These are phyloP conservation scores for Ceratobasidium sp. DNA, from an alignment of 1,284 basidiomycete genomes.

Conservation along the genomic window DNA sequence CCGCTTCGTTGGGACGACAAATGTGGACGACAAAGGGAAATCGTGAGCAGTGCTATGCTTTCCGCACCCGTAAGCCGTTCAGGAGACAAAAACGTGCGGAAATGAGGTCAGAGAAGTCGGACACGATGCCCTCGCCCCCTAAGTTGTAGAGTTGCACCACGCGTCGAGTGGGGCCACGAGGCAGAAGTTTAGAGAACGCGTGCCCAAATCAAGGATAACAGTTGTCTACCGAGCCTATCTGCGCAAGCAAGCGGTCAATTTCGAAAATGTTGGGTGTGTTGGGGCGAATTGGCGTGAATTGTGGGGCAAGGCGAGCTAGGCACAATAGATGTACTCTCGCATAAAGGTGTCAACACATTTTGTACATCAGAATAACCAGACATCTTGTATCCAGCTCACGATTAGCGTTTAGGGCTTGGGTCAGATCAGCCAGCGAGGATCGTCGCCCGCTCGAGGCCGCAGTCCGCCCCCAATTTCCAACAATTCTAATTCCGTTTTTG, in stretches of 20 bases:
- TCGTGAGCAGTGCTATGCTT: neutral
- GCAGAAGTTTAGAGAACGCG: constrained; percentile 7
- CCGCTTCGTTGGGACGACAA: constrained; percentile 20
- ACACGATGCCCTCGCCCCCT: constrained; percentile 11
- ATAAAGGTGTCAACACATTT: neutral
- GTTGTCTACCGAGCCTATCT: constrained; percentile 10
- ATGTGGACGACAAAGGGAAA: constrained; percentile 19
- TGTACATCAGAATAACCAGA: neutral
- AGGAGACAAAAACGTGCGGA: constrained; percentile 12
- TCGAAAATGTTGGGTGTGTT: neutral
- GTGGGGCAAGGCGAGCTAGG: neutral
- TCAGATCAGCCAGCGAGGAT: neutral
- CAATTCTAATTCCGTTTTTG: neutral
- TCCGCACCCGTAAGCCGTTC: no score
- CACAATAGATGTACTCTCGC: neutral
- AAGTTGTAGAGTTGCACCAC: constrained; percentile 8
- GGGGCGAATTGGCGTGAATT: no score
- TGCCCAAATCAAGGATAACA: constrained; percentile 16
- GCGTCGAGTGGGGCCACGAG: constrained; percentile 15
- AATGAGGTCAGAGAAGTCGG: constrained; percentile 10
- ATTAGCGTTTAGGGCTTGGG: neutral
- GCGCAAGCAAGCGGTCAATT: neutral
- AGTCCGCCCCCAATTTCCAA: constrained; percentile 15
- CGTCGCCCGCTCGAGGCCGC: constrained; percentile 3
- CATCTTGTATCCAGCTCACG: neutral